phyloP scores from a whole-genome alignment of 106 monocot genomes.

The Phalaenopsis aphrodite region DNA sequence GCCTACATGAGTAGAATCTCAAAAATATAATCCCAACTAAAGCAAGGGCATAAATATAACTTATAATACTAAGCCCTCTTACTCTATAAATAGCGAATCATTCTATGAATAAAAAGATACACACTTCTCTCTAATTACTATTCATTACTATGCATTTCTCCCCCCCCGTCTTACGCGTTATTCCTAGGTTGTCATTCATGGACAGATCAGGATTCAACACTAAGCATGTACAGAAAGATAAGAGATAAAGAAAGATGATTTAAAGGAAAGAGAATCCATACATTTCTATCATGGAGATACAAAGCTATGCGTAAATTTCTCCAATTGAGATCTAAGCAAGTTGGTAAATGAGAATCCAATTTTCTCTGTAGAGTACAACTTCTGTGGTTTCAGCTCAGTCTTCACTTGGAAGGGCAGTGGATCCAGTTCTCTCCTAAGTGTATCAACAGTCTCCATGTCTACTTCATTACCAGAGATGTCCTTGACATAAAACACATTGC shows the following conservation, averaged over 20 bases:
- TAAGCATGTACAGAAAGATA: not conserved
- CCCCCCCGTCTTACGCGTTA: too few species aligned
- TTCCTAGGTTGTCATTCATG: too few species aligned
- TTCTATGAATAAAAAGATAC: too few species aligned
- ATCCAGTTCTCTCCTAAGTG: constrained; percentile 40
- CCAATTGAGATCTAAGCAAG: constrained; percentile 42
- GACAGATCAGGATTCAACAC: too few species aligned
- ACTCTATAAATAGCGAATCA: too few species aligned
- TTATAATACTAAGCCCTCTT: too few species aligned
- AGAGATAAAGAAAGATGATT: not conserved
- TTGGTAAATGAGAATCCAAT: constrained; percentile 27
- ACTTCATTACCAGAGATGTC: constrained; percentile 46
- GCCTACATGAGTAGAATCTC: too few species aligned
- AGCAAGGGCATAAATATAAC: too few species aligned
- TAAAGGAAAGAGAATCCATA: not conserved
- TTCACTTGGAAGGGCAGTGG: constrained; percentile 36
- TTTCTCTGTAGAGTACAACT: constrained; percentile 7
- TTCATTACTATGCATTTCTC: too few species aligned
- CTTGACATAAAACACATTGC: constrained; percentile 43
- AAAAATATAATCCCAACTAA: too few species aligned
- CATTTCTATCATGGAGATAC: constrained; percentile 13
- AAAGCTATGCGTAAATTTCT: constrained; percentile 37
- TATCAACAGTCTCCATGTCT: constrained; percentile 27
- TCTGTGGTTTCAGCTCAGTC: constrained; percentile 25
- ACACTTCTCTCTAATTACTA: too few species aligned